These are phyloP conservation scores for Lithohypha guttulata DNA, from an alignment of 2,329 filamentous ascomycete genomes.

Conservation along the genomic window DNA sequence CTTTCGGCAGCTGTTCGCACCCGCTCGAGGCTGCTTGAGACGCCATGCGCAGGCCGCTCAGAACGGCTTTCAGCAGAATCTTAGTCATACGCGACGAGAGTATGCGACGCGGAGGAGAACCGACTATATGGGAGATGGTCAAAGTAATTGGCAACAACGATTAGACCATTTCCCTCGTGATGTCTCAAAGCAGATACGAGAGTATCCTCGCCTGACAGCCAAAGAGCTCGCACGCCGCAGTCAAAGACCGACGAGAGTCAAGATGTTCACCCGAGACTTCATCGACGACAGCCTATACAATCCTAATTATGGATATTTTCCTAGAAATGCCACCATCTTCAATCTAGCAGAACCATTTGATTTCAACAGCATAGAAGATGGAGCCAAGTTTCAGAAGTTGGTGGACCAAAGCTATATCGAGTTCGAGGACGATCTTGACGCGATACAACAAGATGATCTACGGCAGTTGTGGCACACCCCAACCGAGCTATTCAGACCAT, in stretches of 20 bases:
- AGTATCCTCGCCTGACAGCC: conserved; percentile 78
- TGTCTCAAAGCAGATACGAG: conserved; percentile 66
- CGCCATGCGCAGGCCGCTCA: conserved; percentile 19
- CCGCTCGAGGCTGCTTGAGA: conserved; percentile 48
- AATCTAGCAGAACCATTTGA: conserved; percentile 82
- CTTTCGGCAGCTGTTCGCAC: conserved; percentile 77
- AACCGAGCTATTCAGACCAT: conserved; percentile 90
- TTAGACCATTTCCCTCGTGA: conserved; percentile 64
- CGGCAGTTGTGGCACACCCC: conserved; percentile 97
- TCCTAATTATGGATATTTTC: conserved; percentile 89
- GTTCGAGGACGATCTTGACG: conserved; percentile 83
- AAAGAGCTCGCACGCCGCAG: conserved; percentile 59
- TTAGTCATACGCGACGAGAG: conserved; percentile 28
- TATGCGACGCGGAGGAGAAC: conserved; percentile 29
- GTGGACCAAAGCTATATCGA: conserved; percentile 72
- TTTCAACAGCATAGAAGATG: conserved; percentile 70
- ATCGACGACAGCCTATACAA: conserved; percentile 97
- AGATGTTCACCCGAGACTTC: conserved; percentile 96
- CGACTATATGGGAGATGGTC: conserved; percentile 37
- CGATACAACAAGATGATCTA: conserved; percentile 57
- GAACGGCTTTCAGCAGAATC: conserved; percentile 8
- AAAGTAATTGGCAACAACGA: conserved; percentile 78
- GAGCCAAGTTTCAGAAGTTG: conserved; percentile 68
- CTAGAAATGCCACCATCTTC: conserved; percentile 94
- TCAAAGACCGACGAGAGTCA: conserved; percentile 74